A percentile compares a stretch with the other conserved stretches of the same genome.
These are phyloP conservation scores for Epichloe glyceriae DNA, from an alignment of 2,329 filamentous ascomycete species.

Conservation along the genomic window DNA sequence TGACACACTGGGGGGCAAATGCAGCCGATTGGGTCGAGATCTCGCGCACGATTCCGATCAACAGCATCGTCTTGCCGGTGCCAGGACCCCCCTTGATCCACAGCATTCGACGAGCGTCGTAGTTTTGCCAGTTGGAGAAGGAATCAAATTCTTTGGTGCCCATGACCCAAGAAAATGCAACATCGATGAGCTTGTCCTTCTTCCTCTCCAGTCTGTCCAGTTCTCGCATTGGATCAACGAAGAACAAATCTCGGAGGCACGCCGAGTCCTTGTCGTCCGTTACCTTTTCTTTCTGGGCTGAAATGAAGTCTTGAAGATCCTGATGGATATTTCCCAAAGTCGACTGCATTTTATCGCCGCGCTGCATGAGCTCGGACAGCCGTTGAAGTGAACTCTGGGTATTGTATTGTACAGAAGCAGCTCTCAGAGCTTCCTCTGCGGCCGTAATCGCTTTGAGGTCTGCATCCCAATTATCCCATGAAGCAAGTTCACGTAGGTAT, in stretches of 20 bases:
- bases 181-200: slow-evolving; percentile 7
- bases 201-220: slow-evolving; percentile 8
- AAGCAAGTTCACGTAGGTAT: slow-evolving; percentile 6
- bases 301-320: slow-evolving; percentile 8
- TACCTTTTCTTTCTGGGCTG: slow-evolving; percentile 6
- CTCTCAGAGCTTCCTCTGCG: slow-evolving; percentile 6
- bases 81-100: slow-evolving; percentile 24
- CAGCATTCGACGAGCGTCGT: slow-evolving; percentile 13
- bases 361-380: slow-evolving; percentile 6
- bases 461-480: slow-evolving; percentile 5
- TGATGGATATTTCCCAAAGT: slow-evolving; percentile 7
- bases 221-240: slow-evolving; percentile 7
- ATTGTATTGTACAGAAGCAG: slow-evolving; percentile 7
- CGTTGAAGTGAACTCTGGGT: slow-evolving; percentile 6
- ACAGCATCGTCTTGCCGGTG: slow-evolving; percentile 26
- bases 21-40: slow-evolving; percentile 7
- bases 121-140: slow-evolving; percentile 17
- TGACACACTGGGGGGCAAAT: slow-evolving; percentile 6
- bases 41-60: slow-evolving; percentile 17
- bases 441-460: slow-evolving; percentile 5
- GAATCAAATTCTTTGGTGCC: slow-evolving; percentile 4
- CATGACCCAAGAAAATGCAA: slow-evolving; percentile 8
- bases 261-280: slow-evolving; percentile 7
- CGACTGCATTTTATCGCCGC: slow-evolving; percentile 7
- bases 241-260: slow-evolving; percentile 8